Evolutionary conservation across 306 rosid species (phyloP).

Genomic region (Castanea crenata): DNA sequence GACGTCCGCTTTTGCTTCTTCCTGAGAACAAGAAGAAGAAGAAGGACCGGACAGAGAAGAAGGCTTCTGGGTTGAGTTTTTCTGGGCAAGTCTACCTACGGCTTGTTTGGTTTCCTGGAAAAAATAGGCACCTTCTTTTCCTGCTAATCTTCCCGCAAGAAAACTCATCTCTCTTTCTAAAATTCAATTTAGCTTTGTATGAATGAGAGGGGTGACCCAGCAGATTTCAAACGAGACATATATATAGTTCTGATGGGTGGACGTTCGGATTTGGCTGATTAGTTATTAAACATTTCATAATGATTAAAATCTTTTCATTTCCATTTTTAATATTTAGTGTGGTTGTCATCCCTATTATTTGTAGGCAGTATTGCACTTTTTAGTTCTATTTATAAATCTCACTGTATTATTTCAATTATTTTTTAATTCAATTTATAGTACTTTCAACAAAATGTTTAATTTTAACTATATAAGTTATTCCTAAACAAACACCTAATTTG

Average conservation of each 20-base stretch:
- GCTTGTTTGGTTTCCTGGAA: slow-evolving; percentile 91
- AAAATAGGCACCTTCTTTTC: slow-evolving; percentile 85
- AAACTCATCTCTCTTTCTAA: slow-evolving; percentile 53
- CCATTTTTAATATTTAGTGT: too few species aligned
- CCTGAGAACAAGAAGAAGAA: slow-evolving; percentile 7
- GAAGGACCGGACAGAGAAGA: slow-evolving; percentile 22
- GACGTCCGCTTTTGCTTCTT: slow-evolving; percentile 53
- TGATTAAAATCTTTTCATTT: too few species aligned
- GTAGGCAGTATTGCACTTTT: accelerated
- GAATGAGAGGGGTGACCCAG: neutral
- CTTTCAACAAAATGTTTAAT: accelerated
- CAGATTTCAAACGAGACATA: neutral
- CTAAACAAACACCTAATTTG: accelerated
- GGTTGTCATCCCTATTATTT: too few species aligned
- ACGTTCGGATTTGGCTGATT: too few species aligned
- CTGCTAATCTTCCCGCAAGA: slow-evolving; percentile 83
- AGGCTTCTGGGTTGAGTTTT: slow-evolving; percentile 28
- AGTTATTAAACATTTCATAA: too few species aligned
- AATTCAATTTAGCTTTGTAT: neutral
- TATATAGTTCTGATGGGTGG: neutral
- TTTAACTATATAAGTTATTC: too few species aligned
- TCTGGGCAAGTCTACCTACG: slow-evolving; percentile 51
- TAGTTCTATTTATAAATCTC: accelerated
- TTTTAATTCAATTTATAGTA: accelerated
- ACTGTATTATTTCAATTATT: accelerated